Evolutionary conservation across 345 rosid genomes (phyloP).

Genomic region (Trapa bicornis): DNA sequence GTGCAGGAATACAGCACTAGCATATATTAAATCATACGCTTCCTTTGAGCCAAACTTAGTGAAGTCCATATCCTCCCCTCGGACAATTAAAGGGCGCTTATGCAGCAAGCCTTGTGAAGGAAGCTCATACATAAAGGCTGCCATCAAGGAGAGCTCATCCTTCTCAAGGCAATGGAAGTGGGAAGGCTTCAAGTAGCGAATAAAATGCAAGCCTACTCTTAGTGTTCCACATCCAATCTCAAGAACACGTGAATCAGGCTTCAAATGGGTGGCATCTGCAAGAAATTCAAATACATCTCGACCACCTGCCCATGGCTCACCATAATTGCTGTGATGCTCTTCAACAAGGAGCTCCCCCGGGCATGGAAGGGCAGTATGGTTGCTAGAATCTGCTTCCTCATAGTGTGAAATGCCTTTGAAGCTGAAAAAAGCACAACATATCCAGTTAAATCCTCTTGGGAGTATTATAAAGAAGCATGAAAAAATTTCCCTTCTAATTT

Average conservation of each 20-base stretch:
- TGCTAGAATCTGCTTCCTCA: slow-evolving; percentile 38
- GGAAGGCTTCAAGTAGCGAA: slow-evolving; percentile 49
- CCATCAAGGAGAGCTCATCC: slow-evolving; percentile 93
- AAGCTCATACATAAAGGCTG: slow-evolving; percentile 87
- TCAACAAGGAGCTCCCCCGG: slow-evolving; percentile 89
- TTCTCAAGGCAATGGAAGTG: slow-evolving; percentile 82
- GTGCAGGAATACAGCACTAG: slow-evolving; percentile 96
- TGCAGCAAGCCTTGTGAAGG: slow-evolving; percentile 84
- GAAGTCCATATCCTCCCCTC: slow-evolving; percentile 91
- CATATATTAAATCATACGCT: slow-evolving; percentile 73
- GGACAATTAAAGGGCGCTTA: slow-evolving; percentile 71
- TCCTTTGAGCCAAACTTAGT: slow-evolving; percentile 47
- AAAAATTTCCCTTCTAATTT: background rate
- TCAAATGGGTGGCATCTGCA: slow-evolving; percentile 39
- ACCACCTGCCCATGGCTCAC: slow-evolving; percentile 98
- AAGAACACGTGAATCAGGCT: slow-evolving; percentile 49
- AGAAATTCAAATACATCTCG: slow-evolving; percentile 89
- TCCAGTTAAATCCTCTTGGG: background rate
- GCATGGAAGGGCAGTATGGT: slow-evolving; percentile 74
- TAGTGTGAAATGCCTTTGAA: slow-evolving; percentile 87
- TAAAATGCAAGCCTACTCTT: slow-evolving; percentile 89
- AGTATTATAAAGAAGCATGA: background rate
- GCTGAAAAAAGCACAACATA: slow-evolving; percentile 19
- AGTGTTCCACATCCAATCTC: slow-evolving; percentile 97
- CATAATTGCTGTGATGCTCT: slow-evolving; percentile 90